Evolutionary conservation across 805 yeast species (phyloP).

Genomic region (Starmerella sp.): DNA sequence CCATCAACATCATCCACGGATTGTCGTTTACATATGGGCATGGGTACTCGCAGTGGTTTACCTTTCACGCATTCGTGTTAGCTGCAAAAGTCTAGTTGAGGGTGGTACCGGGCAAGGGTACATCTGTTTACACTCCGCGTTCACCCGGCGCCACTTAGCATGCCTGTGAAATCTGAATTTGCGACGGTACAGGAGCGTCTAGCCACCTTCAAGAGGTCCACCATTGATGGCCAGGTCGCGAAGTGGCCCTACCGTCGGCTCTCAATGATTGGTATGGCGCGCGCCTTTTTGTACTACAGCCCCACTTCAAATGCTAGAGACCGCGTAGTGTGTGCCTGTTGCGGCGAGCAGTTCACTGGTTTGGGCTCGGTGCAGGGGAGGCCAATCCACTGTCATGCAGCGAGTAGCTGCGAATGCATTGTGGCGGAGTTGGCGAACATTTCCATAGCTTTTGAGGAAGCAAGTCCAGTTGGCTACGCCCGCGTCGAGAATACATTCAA

Average conservation of each 20-base stretch:
- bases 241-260: constrained; percentile 7
- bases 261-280: constrained; percentile 8
- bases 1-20: no score
- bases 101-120: neutral
- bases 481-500: neutral
- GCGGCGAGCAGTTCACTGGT: neutral
- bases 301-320: neutral
- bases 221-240: neutral
- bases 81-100: no score
- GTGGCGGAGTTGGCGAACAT: constrained; percentile 3
- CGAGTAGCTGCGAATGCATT: neutral
- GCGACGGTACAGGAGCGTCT: neutral
- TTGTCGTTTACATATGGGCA: no score
- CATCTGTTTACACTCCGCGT: neutral
- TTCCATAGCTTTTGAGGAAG: neutral
- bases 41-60: no score
- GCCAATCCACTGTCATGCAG: constrained; percentile 8
- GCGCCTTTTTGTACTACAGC: neutral
- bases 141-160: neutral
- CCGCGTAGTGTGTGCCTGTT: constrained; percentile 2
- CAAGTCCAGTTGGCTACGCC: neutral
- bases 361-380: neutral
- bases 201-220: constrained; percentile 1
- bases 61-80: no score
- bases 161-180: neutral